Evolutionary conservation across 345 rosid species (phyloP), one percentile per base, ranked within the genome.

Genomic region (Linum lewisii): DNA sequence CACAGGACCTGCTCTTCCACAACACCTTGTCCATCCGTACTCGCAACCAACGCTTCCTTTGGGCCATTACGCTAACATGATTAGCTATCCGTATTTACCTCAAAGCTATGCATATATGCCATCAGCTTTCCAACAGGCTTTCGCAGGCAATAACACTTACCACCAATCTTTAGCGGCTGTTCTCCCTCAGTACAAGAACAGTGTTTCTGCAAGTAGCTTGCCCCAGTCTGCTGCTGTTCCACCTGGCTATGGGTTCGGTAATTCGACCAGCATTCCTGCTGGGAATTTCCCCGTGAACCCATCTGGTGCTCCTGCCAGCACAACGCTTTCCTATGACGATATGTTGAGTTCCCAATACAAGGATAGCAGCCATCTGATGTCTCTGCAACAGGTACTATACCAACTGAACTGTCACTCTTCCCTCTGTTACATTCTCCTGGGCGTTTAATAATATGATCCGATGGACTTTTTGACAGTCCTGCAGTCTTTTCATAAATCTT

Each of bases 71-170:
- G 77, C 99, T 32, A 93, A 89, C 72, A 87, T 93, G 97, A 79
- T 89, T 50, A 64, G 95, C 57, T 89, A 93, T 69, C 95, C 95
- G 23, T 77, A 82, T 63, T 66, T 89, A 78, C 90, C 99, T 63
- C 99, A 85, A 82, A 89, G 88, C 78, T 93, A 89, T 69, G 72
- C 94, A 0, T 89, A 87, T 59, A 79, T 93, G 95, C 97, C 97
- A 53, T 87, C 97, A 0, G 92, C 92, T 64, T 93, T 73, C 70
- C 97, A 86, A 80, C 98, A 92, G 78, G 63, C 82, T 42, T 84
- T 75, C 70, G 80, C 95, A 54, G 93, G 95, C 62, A 92, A 78
- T 66, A 88, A 71, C 71, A 63, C 88, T 21, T 88, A 88, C 69
- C 91, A 84, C 69, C 98, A 93, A 73, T 88, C 94, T 51, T 72